Conservation (phyloP, 345 rosid species). For the Lepidium didymum region DNA sequence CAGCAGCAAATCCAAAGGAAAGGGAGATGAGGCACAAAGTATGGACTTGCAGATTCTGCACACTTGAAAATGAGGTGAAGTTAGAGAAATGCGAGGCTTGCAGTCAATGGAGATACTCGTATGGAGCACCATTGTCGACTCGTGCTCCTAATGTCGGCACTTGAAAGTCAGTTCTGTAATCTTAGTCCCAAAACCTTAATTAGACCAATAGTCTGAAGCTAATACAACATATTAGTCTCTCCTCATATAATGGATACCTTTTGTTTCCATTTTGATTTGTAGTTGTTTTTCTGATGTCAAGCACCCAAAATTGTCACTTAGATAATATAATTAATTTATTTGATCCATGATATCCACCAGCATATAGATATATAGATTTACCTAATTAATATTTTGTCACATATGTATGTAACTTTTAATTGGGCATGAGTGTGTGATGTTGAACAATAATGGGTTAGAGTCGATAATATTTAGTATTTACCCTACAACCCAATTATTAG, state of each 20-base stretch:
- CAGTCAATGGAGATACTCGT: slow-evolving; percentile 78
- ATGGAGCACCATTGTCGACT: slow-evolving; percentile 56
- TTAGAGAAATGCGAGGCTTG: slow-evolving; percentile 76
- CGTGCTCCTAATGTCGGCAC: slow-evolving; percentile 57
- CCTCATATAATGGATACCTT: not conserved
- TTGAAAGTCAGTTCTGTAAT: slow-evolving; percentile 25
- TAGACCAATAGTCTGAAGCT: not conserved
- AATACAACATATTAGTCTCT: not conserved
- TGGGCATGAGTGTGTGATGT: not conserved
- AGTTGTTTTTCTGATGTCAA: not conserved
- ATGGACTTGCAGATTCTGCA: slow-evolving; percentile 77
- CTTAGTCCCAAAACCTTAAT: not conserved
- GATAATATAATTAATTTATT: slow-evolving; percentile 1
- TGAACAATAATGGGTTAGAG: not conserved
- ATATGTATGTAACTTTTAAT: not conserved
- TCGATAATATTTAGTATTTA: not conserved
- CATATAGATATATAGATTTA: not conserved
- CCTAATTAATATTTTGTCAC: not conserved
- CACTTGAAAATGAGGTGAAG: slow-evolving; percentile 54
- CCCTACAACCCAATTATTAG: too few species aligned
- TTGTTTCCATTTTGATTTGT: not conserved
- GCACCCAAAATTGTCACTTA: not conserved
- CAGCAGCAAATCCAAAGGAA: slow-evolving; percentile 45
- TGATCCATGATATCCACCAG: not conserved
- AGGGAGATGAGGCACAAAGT: slow-evolving; percentile 32